Evolutionary conservation across 2,329 filamentous ascomycete genomes (phyloP).

Genomic region (Alternaria alternata): DNA sequence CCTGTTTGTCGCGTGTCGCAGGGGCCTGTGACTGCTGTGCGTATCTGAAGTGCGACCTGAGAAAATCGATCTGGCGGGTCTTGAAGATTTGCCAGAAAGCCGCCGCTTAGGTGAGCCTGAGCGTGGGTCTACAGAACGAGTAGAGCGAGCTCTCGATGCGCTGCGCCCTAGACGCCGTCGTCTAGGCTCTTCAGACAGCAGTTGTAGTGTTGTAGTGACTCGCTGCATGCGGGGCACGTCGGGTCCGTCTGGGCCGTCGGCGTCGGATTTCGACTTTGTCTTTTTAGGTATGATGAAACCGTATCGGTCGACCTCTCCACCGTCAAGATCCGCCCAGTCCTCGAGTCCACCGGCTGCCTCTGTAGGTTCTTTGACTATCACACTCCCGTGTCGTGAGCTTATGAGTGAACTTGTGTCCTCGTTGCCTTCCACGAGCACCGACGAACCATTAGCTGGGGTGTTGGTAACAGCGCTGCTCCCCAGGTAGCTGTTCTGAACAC

Average conservation of each 20-base stretch:
- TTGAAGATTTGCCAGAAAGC: conserved; percentile 54
- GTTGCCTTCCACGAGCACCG: conserved; percentile 38
- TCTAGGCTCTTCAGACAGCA: conserved; percentile 65
- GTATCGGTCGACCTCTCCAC: conserved; percentile 69
- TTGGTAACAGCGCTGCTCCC: conserved; percentile 34
- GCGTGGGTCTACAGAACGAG: conserved; percentile 53
- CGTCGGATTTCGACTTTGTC: conserved; percentile 41
- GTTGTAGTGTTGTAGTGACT: conserved; percentile 66
- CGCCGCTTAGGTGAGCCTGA: conserved; percentile 51
- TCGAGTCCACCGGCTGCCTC: conserved; percentile 71
- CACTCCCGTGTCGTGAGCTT: conserved; percentile 38
- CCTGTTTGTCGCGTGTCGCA: conserved; percentile 63
- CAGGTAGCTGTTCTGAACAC: conserved; percentile 30
- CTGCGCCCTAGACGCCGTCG: conserved; percentile 61
- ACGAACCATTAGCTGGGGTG: conserved; percentile 38
- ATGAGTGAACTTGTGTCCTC: conserved; percentile 41
- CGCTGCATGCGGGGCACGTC: conserved; percentile 59
- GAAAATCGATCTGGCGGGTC: conserved; percentile 51
- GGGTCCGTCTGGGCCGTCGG: conserved; percentile 39
- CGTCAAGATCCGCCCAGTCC: conserved; percentile 69
- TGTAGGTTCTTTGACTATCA: conserved; percentile 59
- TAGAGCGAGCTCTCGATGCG: conserved; percentile 57
- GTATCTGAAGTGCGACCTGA: conserved; percentile 54
- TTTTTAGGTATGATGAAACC: conserved; percentile 66
- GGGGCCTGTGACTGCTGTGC: conserved; percentile 47